A percentile compares a stretch with the other conserved stretches of the same genome.
Evolutionary conservation across 805 yeast species (phyloP).

Genomic region (Hanseniaspora lindneri): DNA sequence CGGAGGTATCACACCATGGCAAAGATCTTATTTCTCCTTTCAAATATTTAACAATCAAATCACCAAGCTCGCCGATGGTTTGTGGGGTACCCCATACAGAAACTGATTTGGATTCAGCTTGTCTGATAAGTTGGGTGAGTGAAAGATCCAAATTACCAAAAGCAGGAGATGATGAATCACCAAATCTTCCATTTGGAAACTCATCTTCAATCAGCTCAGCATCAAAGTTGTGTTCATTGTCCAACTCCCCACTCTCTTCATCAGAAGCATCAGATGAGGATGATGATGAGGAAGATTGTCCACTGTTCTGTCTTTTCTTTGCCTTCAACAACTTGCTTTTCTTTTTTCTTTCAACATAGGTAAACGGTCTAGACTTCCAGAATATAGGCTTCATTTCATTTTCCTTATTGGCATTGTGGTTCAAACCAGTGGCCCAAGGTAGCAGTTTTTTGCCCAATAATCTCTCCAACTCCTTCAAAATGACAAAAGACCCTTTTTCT

Average conservation of each 20-base stretch:
- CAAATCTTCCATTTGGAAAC: slow-evolving; percentile 98
- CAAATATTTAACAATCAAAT: slow-evolving; percentile 56
- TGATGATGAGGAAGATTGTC: not conserved
- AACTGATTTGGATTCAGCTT: slow-evolving; percentile 63
- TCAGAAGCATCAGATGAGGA: slow-evolving; percentile 12
- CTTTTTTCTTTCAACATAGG: slow-evolving; percentile 78
- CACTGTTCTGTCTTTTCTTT: not conserved
- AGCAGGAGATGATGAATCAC: slow-evolving; percentile 95
- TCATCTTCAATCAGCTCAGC: slow-evolving; percentile 51
- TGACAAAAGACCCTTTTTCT: slow-evolving; percentile 82
- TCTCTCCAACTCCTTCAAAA: slow-evolving; percentile 55
- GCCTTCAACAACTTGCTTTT: slow-evolving; percentile 37
- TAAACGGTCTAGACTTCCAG: slow-evolving; percentile 88
- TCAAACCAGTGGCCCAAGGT: slow-evolving; percentile 9
- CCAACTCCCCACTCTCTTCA: not conserved
- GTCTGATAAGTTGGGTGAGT: slow-evolving; percentile 70
- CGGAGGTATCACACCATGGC: slow-evolving; percentile 94
- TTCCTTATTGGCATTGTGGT: slow-evolving; percentile 47
- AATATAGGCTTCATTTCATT: slow-evolving; percentile 81
- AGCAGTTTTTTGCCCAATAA: slow-evolving; percentile 9
- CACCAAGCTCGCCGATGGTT: slow-evolving; percentile 44
- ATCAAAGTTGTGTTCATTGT: slow-evolving; percentile 13
- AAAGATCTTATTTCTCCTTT: slow-evolving; percentile 58
- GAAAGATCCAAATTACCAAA: slow-evolving; percentile 79
- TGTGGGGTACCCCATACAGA: slow-evolving; percentile 84